Evolutionary conservation across 2,329 filamentous ascomycete species (phyloP).

Genomic region (Fulvia fulva): DNA sequence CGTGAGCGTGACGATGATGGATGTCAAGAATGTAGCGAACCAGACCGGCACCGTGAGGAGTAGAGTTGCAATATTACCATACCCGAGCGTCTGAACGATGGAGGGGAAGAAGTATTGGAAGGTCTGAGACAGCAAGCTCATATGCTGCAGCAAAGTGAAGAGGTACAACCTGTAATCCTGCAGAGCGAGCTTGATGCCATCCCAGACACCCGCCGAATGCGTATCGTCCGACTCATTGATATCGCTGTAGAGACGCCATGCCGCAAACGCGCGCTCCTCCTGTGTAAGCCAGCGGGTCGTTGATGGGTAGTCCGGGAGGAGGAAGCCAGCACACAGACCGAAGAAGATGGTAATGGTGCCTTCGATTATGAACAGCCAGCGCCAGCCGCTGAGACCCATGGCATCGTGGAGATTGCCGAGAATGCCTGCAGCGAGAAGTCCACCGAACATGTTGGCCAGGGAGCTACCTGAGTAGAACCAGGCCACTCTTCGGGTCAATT

Average conservation of each 20-base stretch:
- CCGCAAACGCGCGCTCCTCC: conserved; percentile 52
- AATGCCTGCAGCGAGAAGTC: conserved; percentile 44
- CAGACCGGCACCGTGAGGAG: conserved; percentile 55
- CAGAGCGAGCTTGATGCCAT: conserved; percentile 48
- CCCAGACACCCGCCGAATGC: conserved; percentile 38
- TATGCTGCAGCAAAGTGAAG: conserved; percentile 53
- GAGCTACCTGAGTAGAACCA: conserved; percentile 30
- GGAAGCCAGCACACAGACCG: conserved; percentile 30
- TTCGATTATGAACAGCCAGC: conserved; percentile 40
- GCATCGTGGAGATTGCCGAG: conserved; percentile 32
- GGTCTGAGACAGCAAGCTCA: conserved; percentile 51
- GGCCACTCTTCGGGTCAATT: conserved; percentile 30
- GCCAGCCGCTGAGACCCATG: conserved; percentile 40
- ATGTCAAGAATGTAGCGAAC: conserved; percentile 54
- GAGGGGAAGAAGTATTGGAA: conserved; percentile 65
- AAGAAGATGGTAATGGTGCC: conserved; percentile 23
- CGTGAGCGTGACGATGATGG: conserved; percentile 52
- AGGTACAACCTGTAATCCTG: conserved; percentile 51
- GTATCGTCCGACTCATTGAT: conserved; percentile 44
- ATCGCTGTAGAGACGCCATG: conserved; percentile 50
- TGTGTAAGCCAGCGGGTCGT: conserved; percentile 51
- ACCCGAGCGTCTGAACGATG: conserved; percentile 59
- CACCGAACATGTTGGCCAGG: conserved; percentile 29
- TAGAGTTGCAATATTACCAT: conserved; percentile 51
- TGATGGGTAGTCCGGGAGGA: conserved; percentile 49